Conservation (phyloP, 2,329 filamentous ascomycete genomes). For the Aureobasidium subglaciale region DNA sequence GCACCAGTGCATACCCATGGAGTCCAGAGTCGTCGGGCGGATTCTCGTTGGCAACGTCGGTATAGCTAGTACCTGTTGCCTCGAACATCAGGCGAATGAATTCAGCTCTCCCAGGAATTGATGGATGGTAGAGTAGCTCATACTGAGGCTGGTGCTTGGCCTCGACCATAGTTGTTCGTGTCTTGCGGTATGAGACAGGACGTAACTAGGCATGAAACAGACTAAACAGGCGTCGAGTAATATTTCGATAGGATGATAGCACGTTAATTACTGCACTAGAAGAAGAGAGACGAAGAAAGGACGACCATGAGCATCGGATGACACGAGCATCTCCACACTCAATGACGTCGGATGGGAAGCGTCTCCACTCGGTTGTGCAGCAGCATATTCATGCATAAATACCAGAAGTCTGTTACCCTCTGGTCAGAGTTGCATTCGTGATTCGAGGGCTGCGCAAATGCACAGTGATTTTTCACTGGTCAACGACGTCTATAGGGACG, state of each 20-base stretch:
- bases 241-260: background rate
- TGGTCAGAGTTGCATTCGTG: no score
- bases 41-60: conserved; percentile 48
- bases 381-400: background rate
- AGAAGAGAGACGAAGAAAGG: background rate
- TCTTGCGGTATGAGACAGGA: background rate
- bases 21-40: conserved; percentile 38
- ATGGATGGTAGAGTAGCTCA: conserved; percentile 65
- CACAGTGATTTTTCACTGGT: no score
- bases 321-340: background rate
- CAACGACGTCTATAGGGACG: no score
- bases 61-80: conserved; percentile 58
- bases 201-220: background rate
- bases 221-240: background rate
- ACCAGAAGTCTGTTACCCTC: no score
- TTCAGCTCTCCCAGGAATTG: conserved; percentile 68
- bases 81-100: conserved; percentile 67
- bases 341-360: background rate
- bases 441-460: no score
- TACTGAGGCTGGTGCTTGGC: conserved; percentile 33
- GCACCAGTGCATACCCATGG: conserved; percentile 47
- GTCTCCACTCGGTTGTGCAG: conserved; percentile 3
- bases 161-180: background rate
- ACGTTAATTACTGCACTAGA: background rate
- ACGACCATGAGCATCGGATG: background rate